A percentile compares a stretch with the other conserved stretches of the same genome.
phyloP scores from a whole-genome alignment of 768 basidiomycete species.

The Lanmaoa pseudosensibilis region DNA sequence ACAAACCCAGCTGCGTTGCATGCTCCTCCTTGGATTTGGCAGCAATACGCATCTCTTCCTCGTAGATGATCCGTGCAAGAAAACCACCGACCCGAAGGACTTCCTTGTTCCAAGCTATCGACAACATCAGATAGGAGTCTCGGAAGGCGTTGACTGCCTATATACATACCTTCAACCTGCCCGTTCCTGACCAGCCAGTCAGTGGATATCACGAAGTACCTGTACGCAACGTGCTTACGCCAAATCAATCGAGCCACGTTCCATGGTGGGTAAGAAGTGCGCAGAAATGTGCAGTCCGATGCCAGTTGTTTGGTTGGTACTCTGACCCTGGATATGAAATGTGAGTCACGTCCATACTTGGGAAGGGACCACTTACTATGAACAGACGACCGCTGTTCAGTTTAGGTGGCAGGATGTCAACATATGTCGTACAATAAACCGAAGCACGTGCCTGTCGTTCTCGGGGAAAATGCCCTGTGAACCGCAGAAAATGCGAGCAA shows the following conservation, averaged over 20 bases:
- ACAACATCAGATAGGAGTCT: neutral
- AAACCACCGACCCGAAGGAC: constrained; percentile 81
- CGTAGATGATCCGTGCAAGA: constrained; percentile 79
- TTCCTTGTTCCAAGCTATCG: constrained; percentile 84
- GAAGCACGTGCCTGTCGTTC: neutral
- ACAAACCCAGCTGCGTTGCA: constrained; percentile 44
- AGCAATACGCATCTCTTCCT: constrained; percentile 59
- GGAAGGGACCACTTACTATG: constrained; percentile 4
- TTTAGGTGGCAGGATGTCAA: neutral
- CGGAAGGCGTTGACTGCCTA: neutral
- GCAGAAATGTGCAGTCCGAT: constrained; percentile 60
- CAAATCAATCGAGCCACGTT: constrained; percentile 88
- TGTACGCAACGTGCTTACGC: constrained; percentile 48
- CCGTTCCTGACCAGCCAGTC: constrained; percentile 58
- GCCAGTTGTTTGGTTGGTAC: constrained; percentile 89
- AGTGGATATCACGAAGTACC: neutral
- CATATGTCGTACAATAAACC: neutral
- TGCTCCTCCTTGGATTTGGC: neutral
- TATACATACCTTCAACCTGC: constrained; percentile 66
- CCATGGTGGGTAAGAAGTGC: constrained; percentile 92
- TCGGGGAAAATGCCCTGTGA: constrained; percentile 7
- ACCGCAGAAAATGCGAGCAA: neutral
- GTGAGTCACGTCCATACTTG: constrained; percentile 2
- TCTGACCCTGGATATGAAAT: constrained; percentile 60
- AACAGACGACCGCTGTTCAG: constrained; percentile 12